Percentiles rank a stretch among this genome's conserved stretches.
phyloP scores from a whole-genome alignment of 2,329 filamentous ascomycete species.

The Ciborinia camelliae region DNA sequence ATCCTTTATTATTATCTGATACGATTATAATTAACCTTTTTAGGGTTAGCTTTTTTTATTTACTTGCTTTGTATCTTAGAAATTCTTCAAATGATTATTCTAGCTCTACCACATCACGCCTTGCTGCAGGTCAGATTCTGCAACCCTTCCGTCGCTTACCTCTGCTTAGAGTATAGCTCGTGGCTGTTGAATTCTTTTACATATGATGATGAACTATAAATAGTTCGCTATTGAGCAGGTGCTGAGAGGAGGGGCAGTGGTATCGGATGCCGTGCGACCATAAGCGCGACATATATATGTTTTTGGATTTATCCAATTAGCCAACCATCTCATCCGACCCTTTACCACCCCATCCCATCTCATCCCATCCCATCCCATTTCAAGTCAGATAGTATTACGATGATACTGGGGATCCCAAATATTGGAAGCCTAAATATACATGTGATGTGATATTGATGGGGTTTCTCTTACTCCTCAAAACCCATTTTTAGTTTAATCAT shows the following conservation, averaged over 20 bases:
- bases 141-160: conserved; percentile 10
- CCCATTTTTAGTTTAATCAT: too few species aligned
- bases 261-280: conserved; percentile 3
- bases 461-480: background rate
- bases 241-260: background rate
- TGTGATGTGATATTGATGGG: conserved; percentile 6
- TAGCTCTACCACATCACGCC: too few species aligned
- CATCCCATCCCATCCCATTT: background rate
- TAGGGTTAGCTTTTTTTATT: background rate
- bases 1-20: background rate
- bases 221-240: background rate
- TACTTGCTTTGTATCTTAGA: background rate
- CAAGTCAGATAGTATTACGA: background rate
- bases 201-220: conserved; percentile 4
- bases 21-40: background rate
- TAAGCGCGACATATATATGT: conserved; percentile 3
- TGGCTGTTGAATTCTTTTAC: conserved; percentile 2
- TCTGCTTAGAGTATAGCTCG: conserved; percentile 2
- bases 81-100: too few species aligned
- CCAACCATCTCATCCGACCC: background rate
- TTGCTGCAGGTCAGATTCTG: conserved; percentile 15
- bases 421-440: conserved; percentile 2
- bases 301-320: conserved; percentile 2
- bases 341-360: background rate
- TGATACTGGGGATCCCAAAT: conserved; percentile 1